Base-by-base conservation (phyloP, 2,329 filamentous ascomycete species). In the Xylariaceae sp. region DNA sequence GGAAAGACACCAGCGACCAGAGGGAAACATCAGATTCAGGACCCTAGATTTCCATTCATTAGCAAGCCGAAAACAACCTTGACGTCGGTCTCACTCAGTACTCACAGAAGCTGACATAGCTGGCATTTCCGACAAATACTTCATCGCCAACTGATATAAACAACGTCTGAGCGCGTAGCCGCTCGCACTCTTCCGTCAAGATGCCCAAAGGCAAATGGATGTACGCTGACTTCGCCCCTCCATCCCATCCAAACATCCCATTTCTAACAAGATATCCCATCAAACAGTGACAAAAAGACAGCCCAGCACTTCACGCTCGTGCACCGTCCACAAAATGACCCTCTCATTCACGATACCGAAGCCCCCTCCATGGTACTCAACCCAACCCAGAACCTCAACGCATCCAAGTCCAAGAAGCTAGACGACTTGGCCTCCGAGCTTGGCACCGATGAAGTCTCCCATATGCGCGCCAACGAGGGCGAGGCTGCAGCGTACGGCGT, bases 301-400 rank as follows among this genome's bases (percentile, higher is more conserved):
- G 91, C 94, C 61, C 87, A 89, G 68, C 94, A 91, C 72, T 97
- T 95, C 72, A 87, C 87, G 61, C 87, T 99, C 67, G 90, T 97
- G 62, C 89, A 96, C 73, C 89, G 94, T 65, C 89, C 92, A 32
- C 95, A 99, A 73, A 90, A 96, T 82, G 94, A 99, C 70, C 94
- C 95, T 42, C 83, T 92, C 62, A 96, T 99, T 68, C 87, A 99
- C 79, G 91, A 99, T 75, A 81, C 86, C 62, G 80, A 85, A 63
- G 91, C 90, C 47, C 88, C 92, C 43, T 86, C 90, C 59, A 94
- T 96, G 83, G 87, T 99, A 66, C 83, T 99, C 57, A 89, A 94
- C 66, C 89, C 75, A 51, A 82, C 75, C 40, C 72, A 73, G 61
- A 68, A 62, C 42, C 71, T 72, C 47, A 79, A 78, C 60, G 75